Conservation (phyloP, 2,329 filamentous ascomycete genomes). For the Westerdykella ornata region DNA sequence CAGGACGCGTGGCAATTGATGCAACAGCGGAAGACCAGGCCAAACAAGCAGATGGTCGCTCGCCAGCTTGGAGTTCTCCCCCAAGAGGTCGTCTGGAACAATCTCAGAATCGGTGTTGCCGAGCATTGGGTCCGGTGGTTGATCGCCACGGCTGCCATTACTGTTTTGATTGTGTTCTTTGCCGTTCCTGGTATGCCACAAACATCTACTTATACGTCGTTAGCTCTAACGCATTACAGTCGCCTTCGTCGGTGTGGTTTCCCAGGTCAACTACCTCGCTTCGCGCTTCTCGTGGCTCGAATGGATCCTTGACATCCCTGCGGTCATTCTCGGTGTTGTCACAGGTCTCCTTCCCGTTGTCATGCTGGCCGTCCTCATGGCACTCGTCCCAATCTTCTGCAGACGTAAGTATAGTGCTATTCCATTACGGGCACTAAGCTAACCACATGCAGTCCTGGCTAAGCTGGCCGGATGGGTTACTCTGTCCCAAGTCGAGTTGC, state of each 20-base stretch:
- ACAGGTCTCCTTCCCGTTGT: conserved; percentile 42
- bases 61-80: conserved; percentile 41
- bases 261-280: conserved; percentile 42
- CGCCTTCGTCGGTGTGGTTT: conserved; percentile 40
- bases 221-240: conserved; percentile 15
- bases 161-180: conserved; percentile 42
- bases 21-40: conserved; percentile 37
- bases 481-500: conserved; percentile 51
- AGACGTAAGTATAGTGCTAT: conserved; percentile 17
- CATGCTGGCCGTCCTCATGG: conserved; percentile 41
- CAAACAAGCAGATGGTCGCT: conserved; percentile 33
- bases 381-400: conserved; percentile 41
- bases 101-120: conserved; percentile 35
- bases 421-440: conserved; percentile 3
- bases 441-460: conserved; percentile 27
- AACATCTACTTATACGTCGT: neutral
- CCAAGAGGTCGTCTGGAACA: conserved; percentile 44
- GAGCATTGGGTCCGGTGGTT: conserved; percentile 22
- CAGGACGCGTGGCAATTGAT: conserved; percentile 74
- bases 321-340: conserved; percentile 40
- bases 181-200: conserved; percentile 32
- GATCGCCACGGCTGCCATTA: conserved; percentile 36
- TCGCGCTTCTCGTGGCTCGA: conserved; percentile 33
- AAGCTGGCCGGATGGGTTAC: conserved; percentile 37
- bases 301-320: conserved; percentile 40